phyloP scores from a whole-genome alignment of 2,329 filamentous ascomycete genomes.

The Thielaviopsis populi region DNA sequence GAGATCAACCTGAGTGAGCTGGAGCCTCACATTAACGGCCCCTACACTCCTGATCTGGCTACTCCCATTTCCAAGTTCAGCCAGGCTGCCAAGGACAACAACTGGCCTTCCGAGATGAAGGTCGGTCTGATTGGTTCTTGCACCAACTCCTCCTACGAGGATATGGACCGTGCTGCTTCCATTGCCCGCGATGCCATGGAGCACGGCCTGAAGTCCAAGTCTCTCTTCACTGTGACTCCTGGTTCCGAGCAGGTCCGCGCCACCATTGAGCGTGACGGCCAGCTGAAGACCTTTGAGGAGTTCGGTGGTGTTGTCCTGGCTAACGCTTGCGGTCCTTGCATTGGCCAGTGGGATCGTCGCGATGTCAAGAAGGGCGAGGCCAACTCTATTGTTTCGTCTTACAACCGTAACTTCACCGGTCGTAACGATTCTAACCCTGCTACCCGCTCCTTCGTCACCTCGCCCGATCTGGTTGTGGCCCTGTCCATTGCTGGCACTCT shows the following conservation, averaged over 20 bases:
- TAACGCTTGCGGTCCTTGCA: constrained; percentile 87
- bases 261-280: constrained; percentile 79
- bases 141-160: constrained; percentile 78
- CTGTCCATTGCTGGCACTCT: constrained; percentile 70
- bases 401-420: constrained; percentile 99
- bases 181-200: constrained; percentile 82
- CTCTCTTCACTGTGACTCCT: constrained; percentile 86
- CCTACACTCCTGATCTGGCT: constrained; percentile 94
- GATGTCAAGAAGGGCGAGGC: constrained; percentile 90
- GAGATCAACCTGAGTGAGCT: constrained; percentile 92
- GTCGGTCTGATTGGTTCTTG: constrained; percentile 95
- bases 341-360: constrained; percentile 86
- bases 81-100: constrained; percentile 82
- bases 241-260: constrained; percentile 95
- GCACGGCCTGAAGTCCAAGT: constrained; percentile 87
- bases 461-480: constrained; percentile 77
- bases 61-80: constrained; percentile 97
- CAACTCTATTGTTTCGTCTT: constrained; percentile 96
- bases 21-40: constrained; percentile 96
- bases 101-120: constrained; percentile 93
- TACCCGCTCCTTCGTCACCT: constrained; percentile 85
- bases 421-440: constrained; percentile 94
- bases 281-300: constrained; percentile 88
- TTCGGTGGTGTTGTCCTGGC: constrained; percentile 90
- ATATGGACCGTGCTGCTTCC: constrained; percentile 85